phyloP scores from a whole-genome alignment of 352 stramenopile species.

The Phytophthora constricta region DNA sequence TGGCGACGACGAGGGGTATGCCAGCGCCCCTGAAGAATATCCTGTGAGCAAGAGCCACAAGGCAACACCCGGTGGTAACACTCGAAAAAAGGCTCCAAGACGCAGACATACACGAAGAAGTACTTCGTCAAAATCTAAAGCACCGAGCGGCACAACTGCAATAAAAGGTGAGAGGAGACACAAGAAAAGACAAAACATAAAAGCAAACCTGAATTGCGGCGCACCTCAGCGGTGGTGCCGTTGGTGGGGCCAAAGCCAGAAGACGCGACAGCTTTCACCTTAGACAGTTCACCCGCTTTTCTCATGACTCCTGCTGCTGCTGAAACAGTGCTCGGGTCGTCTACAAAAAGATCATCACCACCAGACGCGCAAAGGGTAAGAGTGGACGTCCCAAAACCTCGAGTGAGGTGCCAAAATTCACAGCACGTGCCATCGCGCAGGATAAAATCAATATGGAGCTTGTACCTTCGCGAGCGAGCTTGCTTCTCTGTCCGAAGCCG shows the following conservation, averaged over 20 bases:
- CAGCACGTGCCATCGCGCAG: constrained; percentile 26
- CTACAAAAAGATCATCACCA: constrained; percentile 1
- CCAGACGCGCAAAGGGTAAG: constrained; percentile 9
- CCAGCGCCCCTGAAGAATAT: constrained; percentile 42
- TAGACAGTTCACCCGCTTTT: neutral
- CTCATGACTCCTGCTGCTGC: neutral
- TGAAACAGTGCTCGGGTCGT: constrained; percentile 7
- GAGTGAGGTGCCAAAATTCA: constrained; percentile 18
- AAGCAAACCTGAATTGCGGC: constrained; percentile 16
- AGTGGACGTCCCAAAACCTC: constrained; percentile 14
- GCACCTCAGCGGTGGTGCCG: neutral
- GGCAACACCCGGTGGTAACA: neutral
- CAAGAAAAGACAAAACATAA: constrained; percentile 30
- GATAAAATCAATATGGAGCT: constrained; percentile 14
- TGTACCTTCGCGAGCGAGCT: constrained; percentile 3
- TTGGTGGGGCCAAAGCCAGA: constrained; percentile 12
- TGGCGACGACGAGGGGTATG: constrained; percentile 34
- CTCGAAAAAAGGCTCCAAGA: constrained; percentile 28
- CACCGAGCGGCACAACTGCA: constrained; percentile 2
- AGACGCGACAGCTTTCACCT: constrained; percentile 3
- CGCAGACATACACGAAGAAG: constrained; percentile 16
- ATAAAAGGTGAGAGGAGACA: constrained; percentile 33
- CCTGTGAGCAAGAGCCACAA: constrained; percentile 15
- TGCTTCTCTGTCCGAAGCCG: constrained; percentile 9
- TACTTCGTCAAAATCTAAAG: constrained; percentile 23